Conservation (phyloP, 192 early-diverging fungal species). For the Phlyctochytrium bullatum region DNA sequence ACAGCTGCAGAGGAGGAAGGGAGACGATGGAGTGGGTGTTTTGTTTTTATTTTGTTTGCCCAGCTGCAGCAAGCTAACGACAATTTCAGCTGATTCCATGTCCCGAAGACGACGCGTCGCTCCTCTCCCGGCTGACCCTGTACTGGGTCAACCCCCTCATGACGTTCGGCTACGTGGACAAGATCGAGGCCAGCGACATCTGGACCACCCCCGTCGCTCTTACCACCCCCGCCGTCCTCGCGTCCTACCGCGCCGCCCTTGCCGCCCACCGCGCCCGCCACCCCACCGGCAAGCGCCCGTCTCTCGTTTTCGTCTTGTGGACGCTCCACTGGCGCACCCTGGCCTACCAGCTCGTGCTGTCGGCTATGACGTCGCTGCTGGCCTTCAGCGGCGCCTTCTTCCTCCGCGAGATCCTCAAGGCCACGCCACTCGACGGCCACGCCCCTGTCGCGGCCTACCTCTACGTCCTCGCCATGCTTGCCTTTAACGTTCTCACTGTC, state of each 20-base stretch:
- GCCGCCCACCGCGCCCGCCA: too few relatives aligned
- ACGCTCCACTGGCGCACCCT: conserved; percentile 5
- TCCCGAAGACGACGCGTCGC: conserved; percentile 3
- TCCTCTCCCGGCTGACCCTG: conserved; percentile 32
- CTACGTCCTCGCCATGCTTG: background rate
- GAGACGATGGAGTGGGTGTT: too few relatives aligned
- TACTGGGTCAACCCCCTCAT: conserved; percentile 56
- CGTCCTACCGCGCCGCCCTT: too few relatives aligned
- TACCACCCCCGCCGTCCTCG: too few relatives aligned
- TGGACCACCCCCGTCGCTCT: too few relatives aligned
- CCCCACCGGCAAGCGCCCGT: background rate
- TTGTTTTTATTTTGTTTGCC: too few relatives aligned
- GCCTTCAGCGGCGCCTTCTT: conserved; percentile 19
- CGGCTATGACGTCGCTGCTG: conserved; percentile 8
- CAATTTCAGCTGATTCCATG: background rate
- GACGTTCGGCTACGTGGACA: conserved; percentile 36
- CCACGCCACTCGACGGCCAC: conserved; percentile 10
- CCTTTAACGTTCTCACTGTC: background rate
- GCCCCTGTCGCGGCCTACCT: background rate
- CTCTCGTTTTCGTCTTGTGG: background rate
- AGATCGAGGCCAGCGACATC: too few relatives aligned
- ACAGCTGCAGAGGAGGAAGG: too few relatives aligned
- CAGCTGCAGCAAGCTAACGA: too few relatives aligned
- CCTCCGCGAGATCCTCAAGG: conserved; percentile 2
- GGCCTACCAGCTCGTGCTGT: conserved; percentile 7